Evolutionary conservation across 2,329 filamentous ascomycete species (phyloP).

Genomic region (Aquanectria penicillioides): DNA sequence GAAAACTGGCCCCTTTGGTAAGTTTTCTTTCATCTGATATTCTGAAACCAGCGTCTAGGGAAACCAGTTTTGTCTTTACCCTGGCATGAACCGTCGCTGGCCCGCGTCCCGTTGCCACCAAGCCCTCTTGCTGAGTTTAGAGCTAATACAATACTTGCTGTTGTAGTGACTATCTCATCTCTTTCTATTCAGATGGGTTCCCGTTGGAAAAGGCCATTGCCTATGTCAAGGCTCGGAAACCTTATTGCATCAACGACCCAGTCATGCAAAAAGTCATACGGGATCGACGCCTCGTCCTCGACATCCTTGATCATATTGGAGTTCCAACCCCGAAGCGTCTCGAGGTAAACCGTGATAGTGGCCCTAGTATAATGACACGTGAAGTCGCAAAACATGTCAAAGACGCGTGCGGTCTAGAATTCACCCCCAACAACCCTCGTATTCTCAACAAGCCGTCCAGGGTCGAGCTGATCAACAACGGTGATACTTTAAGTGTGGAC

Average conservation of each 20-base stretch:
- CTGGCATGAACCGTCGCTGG: constrained; percentile 47
- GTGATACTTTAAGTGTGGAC: constrained; percentile 88
- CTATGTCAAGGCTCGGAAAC: constrained; percentile 91
- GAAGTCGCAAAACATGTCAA: constrained; percentile 85
- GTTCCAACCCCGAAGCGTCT: constrained; percentile 90
- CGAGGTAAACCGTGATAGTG: constrained; percentile 93
- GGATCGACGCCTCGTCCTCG: constrained; percentile 91
- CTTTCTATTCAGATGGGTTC: constrained; percentile 98
- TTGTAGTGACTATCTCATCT: constrained; percentile 94
- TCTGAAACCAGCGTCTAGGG: too few species aligned
- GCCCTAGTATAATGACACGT: constrained; percentile 79
- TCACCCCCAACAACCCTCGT: constrained; percentile 75
- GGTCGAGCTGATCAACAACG: constrained; percentile 87
- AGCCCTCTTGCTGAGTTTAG: too few species aligned
- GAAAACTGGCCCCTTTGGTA: constrained; percentile 95
- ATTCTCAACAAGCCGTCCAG: constrained; percentile 72
- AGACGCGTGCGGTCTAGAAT: constrained; percentile 79
- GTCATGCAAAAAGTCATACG: constrained; percentile 97
- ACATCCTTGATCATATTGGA: constrained; percentile 86
- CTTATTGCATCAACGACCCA: constrained; percentile 96
- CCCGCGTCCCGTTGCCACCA: too few species aligned
- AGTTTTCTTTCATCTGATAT: too few species aligned
- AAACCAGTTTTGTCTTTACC: too few species aligned
- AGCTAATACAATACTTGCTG: too few species aligned
- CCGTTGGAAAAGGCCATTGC: constrained; percentile 96